Evolutionary conservation across 441 rosid genomes (phyloP), one percentile per base, ranked within the genome.

Genomic region (Arabidopsis hybrid): DNA sequence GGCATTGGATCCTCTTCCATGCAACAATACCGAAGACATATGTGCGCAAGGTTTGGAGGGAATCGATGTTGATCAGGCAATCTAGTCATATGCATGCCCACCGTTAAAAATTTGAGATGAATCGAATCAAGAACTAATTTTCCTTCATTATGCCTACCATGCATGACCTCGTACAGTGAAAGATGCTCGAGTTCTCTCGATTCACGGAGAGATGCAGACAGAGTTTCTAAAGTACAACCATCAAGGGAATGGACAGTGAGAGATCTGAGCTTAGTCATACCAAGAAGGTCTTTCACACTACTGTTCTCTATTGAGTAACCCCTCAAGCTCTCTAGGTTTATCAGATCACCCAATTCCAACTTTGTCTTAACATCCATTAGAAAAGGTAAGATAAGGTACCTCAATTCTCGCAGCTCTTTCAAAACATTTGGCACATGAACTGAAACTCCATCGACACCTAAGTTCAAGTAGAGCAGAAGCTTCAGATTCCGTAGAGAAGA

Each of bases 351-450:
- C 60, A 74, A 12, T 50, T 60, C 56, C 45, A 74, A 2, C 21
- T 67, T 60, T 32, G 61, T 71, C 21, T 50, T 17, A 49, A 31
- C 60, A n/a, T 71, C 45, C 50, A 60, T 58, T 4, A 0, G 3
- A 3, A 1, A 1, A 7, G 68, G 75, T 26, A 70, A 42, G 8
- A 1, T 7, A 59, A 70, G 57, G 36, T 5, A 60, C 57, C 47
- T 70, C 38, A 70, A 49, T 18, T 59, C 56, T 71, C 9, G 14
- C 50, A 71, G 61, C 26, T 70, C 57, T 60, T 60, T 57, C 45
- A 69, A 43, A 26, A 70, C 17, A 59, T 70, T 58, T 31, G 74
- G 74, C 45, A 59, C 65, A 46, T 59, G 26, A 53, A 67, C 67
- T 26, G 43, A 46, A 17, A 0, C 50, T 21, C 3, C 45, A 21